Percentiles rank a stretch among this genome's conserved stretches.
Conservation (phyloP, 208 protist genomes). For the Leishmania amazonensis region DNA sequence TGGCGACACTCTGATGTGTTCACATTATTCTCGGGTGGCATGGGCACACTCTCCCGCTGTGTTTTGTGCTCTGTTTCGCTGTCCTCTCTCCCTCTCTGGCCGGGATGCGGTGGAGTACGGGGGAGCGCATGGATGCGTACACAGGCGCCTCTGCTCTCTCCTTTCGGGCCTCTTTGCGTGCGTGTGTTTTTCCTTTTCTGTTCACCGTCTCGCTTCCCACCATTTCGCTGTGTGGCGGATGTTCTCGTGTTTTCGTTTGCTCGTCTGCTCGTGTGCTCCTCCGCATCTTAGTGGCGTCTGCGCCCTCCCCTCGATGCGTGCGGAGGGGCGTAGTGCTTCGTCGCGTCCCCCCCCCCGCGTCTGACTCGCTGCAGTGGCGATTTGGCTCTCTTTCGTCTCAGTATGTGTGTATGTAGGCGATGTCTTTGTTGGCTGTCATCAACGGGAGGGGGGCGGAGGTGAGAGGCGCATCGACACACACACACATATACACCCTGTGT, state of each 20-base stretch:
- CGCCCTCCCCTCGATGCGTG: neutral
- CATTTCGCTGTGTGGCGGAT: neutral
- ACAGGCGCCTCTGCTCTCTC: neutral
- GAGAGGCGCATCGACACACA: neutral
- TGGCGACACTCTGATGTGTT: neutral
- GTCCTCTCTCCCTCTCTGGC: neutral
- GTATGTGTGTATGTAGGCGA: neutral
- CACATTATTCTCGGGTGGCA: neutral
- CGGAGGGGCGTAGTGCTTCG: too few relatives aligned
- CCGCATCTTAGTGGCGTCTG: neutral
- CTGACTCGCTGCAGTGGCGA: neutral
- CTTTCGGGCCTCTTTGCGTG: neutral
- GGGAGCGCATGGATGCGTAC: too few relatives aligned
- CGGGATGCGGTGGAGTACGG: neutral
- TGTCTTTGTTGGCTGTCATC: neutral
- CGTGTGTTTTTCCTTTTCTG: neutral
- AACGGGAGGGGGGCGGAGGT: neutral
- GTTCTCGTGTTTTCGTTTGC: neutral
- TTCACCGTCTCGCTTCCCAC: neutral
- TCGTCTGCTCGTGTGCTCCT: neutral
- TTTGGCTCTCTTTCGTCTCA: neutral
- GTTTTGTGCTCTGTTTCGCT: neutral
- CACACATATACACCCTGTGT: neutral
- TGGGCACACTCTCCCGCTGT: neutral
- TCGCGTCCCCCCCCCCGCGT: neutral